Evolutionary conservation across 2,329 filamentous ascomycete species (phyloP), one percentile per base, ranked within the genome.

Genomic region (Claviceps capensis): DNA sequence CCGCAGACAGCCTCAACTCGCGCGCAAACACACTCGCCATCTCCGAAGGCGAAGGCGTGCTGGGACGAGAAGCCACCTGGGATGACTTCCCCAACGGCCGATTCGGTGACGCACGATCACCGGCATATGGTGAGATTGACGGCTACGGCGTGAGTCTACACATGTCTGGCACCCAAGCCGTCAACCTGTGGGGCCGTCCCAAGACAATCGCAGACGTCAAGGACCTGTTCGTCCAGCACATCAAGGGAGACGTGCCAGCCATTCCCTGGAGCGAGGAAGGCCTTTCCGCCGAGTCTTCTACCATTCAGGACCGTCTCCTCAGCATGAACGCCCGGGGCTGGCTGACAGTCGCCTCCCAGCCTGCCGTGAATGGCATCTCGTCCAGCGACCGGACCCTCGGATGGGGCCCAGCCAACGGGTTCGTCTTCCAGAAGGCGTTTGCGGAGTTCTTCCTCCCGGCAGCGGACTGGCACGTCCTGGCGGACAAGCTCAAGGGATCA

Each of bases 351-450:
- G 93, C 93, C 4, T 95, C 88, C 4, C 93, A 98, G 65, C 93
- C 93, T 4, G 88, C 91, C 16, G 88, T 96, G 53, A 95, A 96
- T 64, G 89, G 90, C 43, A 70, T 90, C 19, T 78, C 78, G 38
- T 94, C 86, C 30, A 80, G 77, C 47, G 81, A 98, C 65, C 70
- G 77, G 3, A 79, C 87, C 19, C 95, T 95, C 61, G 93, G 93
- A 56, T 98, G 93, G 93, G 93, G 93, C 1, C 93, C 93, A 0
- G 79, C 78, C 48, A 83, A 90, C 61, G 93, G 93, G 17, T 97
- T 95, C 65, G 89, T 97, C 47, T 98, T 96, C 73, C 93, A 98
- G 64, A 98, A 97, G 69, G 86, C 91, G 0, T 98, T 98, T 67
- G 89, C 98, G 49, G 93, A 98, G 67, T 88, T 97, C 70, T 98